Base-by-base conservation (phyloP, 257 asterid species). In the Primulina tabacum region DNA sequence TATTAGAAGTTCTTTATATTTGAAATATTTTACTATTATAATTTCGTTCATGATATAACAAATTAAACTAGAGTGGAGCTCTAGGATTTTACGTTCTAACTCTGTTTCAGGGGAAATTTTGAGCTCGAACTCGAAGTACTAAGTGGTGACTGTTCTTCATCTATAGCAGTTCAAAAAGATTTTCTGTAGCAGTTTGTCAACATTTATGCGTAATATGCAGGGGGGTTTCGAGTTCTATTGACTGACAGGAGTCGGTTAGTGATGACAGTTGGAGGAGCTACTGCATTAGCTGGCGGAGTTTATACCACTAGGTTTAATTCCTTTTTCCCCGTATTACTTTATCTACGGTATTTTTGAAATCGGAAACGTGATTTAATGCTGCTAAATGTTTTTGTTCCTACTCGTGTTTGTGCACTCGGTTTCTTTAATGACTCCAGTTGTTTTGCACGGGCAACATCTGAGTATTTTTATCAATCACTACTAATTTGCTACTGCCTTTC, bases 211-310 rank as follows among this genome's bases (percentile, higher is more conserved):
- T 73, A 64, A 71, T 70, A 32, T 80, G 76, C 92, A 90, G 99
- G 95, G 65, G 97, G 99, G 6, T 74, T 88, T 70, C 85, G 92
- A 75, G 71, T 79, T 81, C 76, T 94, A 37, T 81, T 94, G 87
- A 89, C 89, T 52, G 99, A 94, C 82, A 85, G 91, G 82, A 83
- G 97, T 81, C 88, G 79, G 77, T 75, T 94, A 82, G 77, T 79
- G 52, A 94, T 94, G 99, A 85, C 96, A 56, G 81, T 94, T 69
- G 99, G 99, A 65, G 99, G 97, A 78, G 96, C 76, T 79, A 94
- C 99, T 78, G 99, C 99, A 72, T 79, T 94, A 79, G 97, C 99
- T 78, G 97, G 97, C 64, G 99, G 99, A 68, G 83, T 94, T 75
- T 94, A 90, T 84, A 91, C 97, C 70, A 89, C 99, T 70, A 91